phyloP scores from a whole-genome alignment of 768 basidiomycete genomes.

The Panaeolus papilionaceus region DNA sequence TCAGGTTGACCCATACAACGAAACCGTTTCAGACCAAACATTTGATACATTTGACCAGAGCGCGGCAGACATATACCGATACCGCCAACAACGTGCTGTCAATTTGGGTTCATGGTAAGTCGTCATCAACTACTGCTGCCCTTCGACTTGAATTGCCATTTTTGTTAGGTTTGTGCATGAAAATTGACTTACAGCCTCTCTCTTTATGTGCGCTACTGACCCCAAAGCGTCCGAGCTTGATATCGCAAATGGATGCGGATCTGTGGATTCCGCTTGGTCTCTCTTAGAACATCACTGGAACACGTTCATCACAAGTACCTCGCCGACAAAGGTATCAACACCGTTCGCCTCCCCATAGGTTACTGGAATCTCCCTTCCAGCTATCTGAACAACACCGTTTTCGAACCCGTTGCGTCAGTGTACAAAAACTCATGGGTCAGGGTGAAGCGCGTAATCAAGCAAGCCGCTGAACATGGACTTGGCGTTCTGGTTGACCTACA shows the following conservation, averaged over 20 bases:
- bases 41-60: conserved; percentile 57
- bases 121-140: neutral
- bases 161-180: conserved; percentile 70
- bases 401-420: conserved; percentile 54
- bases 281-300: conserved; percentile 81
- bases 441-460: conserved; percentile 65
- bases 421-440: conserved; percentile 73
- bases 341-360: conserved; percentile 67
- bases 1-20: conserved; percentile 37
- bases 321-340: conserved; percentile 71
- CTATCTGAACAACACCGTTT: conserved; percentile 70
- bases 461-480: conserved; percentile 62
- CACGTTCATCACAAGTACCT: conserved; percentile 72
- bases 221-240: conserved; percentile 62
- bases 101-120: conserved; percentile 69
- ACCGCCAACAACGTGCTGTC: conserved; percentile 67
- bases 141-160: neutral
- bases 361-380: conserved; percentile 65
- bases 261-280: conserved; percentile 46
- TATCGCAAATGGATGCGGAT: conserved; percentile 69
- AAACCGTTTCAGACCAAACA: conserved; percentile 36
- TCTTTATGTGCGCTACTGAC: conserved; percentile 64
- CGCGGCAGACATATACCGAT: conserved; percentile 60
- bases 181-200: conserved; percentile 74
- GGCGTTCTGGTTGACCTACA: conserved; percentile 78